Evolutionary conservation across 2,329 filamentous ascomycete species (phyloP).

Genomic region (Cladobotryum mycophilum): DNA sequence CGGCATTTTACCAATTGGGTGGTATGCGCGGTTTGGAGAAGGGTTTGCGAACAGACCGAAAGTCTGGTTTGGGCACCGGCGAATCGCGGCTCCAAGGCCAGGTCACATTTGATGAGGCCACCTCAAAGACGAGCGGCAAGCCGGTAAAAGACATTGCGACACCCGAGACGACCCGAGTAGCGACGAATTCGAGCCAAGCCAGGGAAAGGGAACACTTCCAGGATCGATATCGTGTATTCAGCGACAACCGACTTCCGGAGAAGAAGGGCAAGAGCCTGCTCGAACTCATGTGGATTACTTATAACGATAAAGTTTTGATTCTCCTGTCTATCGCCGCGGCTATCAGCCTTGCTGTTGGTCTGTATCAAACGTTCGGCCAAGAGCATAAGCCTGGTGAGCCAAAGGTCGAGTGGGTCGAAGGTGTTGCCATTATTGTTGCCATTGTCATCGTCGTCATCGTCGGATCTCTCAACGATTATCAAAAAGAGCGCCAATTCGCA

Average conservation of each 20-base stretch:
- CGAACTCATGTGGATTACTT: constrained; percentile 73
- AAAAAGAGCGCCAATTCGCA: constrained; percentile 74
- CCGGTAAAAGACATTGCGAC: constrained; percentile 22
- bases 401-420: constrained; percentile 71
- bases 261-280: constrained; percentile 69
- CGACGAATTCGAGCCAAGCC: constrained; percentile 1
- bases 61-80: constrained; percentile 68
- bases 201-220: constrained; percentile 14
- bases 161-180: not conserved
- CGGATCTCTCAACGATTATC: constrained; percentile 71
- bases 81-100: constrained; percentile 60
- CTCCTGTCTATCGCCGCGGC: constrained; percentile 64
- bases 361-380: constrained; percentile 67
- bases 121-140: constrained; percentile 32
- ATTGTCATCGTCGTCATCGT: constrained; percentile 72
- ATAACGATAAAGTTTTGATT: constrained; percentile 76
- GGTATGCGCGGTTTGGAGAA: constrained; percentile 72
- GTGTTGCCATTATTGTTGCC: constrained; percentile 75
- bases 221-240: constrained; percentile 65
- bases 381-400: constrained; percentile 45
- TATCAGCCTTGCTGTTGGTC: constrained; percentile 66
- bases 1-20: constrained; percentile 74
- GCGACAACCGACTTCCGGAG: constrained; percentile 65
- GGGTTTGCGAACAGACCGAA: constrained; percentile 67
- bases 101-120: constrained; percentile 68